These are phyloP conservation scores for Wickerhamiella brachini DNA, from an alignment of 805 yeast species.

Conservation along the genomic window DNA sequence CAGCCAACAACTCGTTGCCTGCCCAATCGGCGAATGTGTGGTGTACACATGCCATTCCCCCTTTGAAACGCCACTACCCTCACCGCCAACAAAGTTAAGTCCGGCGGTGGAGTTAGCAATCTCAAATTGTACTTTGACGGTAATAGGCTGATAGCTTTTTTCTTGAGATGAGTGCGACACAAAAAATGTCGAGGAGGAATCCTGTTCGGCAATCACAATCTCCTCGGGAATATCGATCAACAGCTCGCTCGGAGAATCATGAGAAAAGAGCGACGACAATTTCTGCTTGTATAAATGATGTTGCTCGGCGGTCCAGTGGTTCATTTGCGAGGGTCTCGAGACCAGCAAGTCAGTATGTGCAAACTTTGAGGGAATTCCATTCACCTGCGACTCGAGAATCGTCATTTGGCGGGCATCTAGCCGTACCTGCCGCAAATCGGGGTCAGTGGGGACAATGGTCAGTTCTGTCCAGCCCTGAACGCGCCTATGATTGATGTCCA, in stretches of 20 bases:
- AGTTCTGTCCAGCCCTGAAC: slow-evolving; percentile 70
- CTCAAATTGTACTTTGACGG: slow-evolving; percentile 52
- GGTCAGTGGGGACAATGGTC: slow-evolving; percentile 58
- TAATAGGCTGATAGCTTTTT: slow-evolving; percentile 50
- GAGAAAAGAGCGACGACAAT: slow-evolving; percentile 19
- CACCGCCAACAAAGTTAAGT: slow-evolving; percentile 55
- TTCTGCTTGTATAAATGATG: slow-evolving; percentile 13
- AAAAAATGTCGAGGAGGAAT: slow-evolving; percentile 23
- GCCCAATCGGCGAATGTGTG: slow-evolving; percentile 57
- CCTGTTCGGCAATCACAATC: slow-evolving; percentile 47
- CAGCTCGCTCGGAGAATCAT: slow-evolving; percentile 47
- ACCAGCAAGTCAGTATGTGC: slow-evolving; percentile 40
- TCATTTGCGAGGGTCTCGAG: slow-evolving; percentile 21
- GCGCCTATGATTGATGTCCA: slow-evolving; percentile 50
- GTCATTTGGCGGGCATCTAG: slow-evolving; percentile 62
- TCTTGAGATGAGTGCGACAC: slow-evolving; percentile 21
- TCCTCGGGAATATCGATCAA: slow-evolving; percentile 50
- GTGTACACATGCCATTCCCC: slow-evolving; percentile 77
- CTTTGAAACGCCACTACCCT: slow-evolving; percentile 29
- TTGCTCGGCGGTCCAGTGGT: slow-evolving; percentile 19
- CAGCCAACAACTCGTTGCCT: slow-evolving; percentile 91
- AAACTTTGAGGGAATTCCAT: slow-evolving; percentile 43
- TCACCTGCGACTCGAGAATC: slow-evolving; percentile 51
- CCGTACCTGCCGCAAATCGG: slow-evolving; percentile 41
- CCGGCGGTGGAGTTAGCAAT: slow-evolving; percentile 51